Conservation (phyloP, 257 asterid species). For the Primulina eburnea region DNA sequence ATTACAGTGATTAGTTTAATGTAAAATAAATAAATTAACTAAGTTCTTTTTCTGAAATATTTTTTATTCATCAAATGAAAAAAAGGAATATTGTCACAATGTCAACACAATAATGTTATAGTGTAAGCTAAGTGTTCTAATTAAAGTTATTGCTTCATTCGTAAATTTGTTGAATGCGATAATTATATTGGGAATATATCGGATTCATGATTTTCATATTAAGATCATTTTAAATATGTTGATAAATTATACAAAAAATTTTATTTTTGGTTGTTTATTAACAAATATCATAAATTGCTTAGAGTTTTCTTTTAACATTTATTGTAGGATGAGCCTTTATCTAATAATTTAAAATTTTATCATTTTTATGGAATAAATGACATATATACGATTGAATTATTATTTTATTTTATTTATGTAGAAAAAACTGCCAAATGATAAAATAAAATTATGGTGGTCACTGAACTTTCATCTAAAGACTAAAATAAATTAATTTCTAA, state of each 20-base stretch:
- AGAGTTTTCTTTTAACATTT: too few species aligned
- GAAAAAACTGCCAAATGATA: not conserved
- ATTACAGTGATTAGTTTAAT: not conserved
- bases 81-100: constrained; percentile 25
- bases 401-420: not conserved
- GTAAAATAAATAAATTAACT: not conserved
- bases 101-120: not conserved
- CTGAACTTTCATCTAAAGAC: not conserved
- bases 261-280: too few species aligned
- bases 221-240: too few species aligned
- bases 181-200: too few species aligned
- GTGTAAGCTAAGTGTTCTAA: not conserved
- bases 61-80: not conserved
- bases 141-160: not conserved
- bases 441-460: not conserved
- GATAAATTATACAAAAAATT: too few species aligned
- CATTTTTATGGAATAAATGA: too few species aligned
- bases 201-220: too few species aligned
- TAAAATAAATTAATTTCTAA: too few species aligned
- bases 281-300: too few species aligned
- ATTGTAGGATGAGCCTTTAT: too few species aligned
- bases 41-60: not conserved
- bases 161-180: not conserved
- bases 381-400: not conserved
- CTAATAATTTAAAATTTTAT: too few species aligned